Base-by-base conservation (phyloP, 2,329 filamentous ascomycete genomes). In the Sordariomycetes sp. region DNA sequence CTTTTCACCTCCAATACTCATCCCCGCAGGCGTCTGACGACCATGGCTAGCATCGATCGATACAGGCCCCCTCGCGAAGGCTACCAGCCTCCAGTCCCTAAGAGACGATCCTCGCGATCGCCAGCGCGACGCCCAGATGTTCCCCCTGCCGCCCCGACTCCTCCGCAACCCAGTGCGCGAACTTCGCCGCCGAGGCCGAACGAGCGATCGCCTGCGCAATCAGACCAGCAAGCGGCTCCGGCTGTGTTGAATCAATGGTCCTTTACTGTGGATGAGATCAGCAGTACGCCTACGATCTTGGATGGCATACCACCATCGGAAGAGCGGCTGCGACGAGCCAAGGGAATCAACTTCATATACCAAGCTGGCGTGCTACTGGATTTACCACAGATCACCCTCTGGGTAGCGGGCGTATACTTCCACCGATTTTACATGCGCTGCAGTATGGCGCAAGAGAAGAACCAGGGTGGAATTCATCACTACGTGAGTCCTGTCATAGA, bases 331-430 rank as follows among this genome's bases (percentile, higher is more conserved):
- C 71, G 84, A 38, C 77, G 92, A 36, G 82, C 84, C 40, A 96
- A 96, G 57, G 90, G 92, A 30, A 82, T 95, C 52, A 94, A 94
- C 57, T 98, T 98, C 61, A 94, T 98, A 49, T 81, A 86, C 42
- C 88, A 95, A 57, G 86, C 90, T 29, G 92, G 90, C 43, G 86
- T 94, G 45, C 79, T 94, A 65, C 73, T 96, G 34, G 90, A 94
- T 54, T 66, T 96, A 32, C 90, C 90, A 10, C 88, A 95, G 57
- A 77, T 92, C 36, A 96, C 92, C 0, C 68, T 98, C 27, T 88
- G 84, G 59, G 93, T 93, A 1, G 92, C 92, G 1, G 83, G 85
- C 14, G 82, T 94, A 28, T 96, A 94, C 64, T 88, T 98, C 56
- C 90, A 98, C 57, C 78, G 92, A 21, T 96, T 94, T 57, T 88